phyloP scores from a whole-genome alignment of 2,329 filamentous ascomycete genomes.

The Acrocalymma vagum region DNA sequence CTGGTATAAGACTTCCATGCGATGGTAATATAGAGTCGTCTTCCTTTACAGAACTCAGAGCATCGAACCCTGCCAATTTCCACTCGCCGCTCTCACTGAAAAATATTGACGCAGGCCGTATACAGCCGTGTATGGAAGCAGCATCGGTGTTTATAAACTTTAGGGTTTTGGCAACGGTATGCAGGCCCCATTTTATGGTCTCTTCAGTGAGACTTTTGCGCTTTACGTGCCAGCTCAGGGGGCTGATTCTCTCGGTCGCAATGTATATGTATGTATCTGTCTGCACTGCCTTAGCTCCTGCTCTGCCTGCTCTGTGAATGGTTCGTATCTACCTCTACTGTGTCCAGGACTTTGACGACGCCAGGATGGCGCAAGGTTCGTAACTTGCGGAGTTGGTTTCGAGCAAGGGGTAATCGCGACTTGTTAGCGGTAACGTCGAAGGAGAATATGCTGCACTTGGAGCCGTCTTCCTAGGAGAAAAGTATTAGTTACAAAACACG shows the following conservation, averaged over 20 bases:
- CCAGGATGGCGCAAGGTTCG: slow-evolving; percentile 93
- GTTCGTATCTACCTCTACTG: slow-evolving; percentile 75
- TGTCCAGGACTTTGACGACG: slow-evolving; percentile 92
- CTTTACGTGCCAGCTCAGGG: slow-evolving; percentile 88
- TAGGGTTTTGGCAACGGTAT: slow-evolving; percentile 87
- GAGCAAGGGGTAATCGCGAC: slow-evolving; percentile 83
- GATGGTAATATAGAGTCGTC: slow-evolving; percentile 94
- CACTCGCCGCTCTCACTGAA: slow-evolving; percentile 97
- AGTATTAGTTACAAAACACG: slow-evolving; percentile 26
- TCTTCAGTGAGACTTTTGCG: slow-evolving; percentile 87
- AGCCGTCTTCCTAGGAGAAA: slow-evolving; percentile 80
- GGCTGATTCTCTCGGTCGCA: slow-evolving; percentile 88
- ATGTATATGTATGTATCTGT: slow-evolving; percentile 97
- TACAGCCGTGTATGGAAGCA: slow-evolving; percentile 85
- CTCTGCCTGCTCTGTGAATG: neutral
- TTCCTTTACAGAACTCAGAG: slow-evolving; percentile 93
- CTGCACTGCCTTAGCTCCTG: slow-evolving; percentile 54
- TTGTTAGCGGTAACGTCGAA: slow-evolving; percentile 88
- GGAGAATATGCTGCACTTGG: slow-evolving; percentile 94
- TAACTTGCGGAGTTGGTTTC: slow-evolving; percentile 92
- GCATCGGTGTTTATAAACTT: slow-evolving; percentile 98
- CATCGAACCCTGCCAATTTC: slow-evolving; percentile 94
- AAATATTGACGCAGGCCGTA: slow-evolving; percentile 87
- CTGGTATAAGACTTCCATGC: slow-evolving; percentile 86
- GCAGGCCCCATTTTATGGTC: slow-evolving; percentile 95